Conservation (phyloP, 768 basidiomycete genomes). For the Zangia roseola region DNA sequence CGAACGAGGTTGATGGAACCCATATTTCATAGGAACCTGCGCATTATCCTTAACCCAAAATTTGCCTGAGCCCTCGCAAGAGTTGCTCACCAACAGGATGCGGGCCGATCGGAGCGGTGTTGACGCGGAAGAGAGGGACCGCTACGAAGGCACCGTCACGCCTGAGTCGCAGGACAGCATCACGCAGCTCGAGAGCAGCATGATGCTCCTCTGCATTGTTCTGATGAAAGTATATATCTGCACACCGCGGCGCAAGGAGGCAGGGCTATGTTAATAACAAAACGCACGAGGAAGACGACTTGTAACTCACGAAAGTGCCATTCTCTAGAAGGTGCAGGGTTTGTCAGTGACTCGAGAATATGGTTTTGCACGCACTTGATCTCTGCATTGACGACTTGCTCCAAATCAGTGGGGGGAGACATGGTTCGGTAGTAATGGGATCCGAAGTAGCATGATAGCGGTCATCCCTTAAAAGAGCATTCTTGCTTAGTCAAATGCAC, state of each 20-base stretch:
- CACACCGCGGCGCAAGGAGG: no score
- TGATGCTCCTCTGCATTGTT: slow-evolving; percentile 58
- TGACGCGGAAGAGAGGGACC: slow-evolving; percentile 72
- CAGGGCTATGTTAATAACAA: no score
- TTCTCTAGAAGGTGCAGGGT: slow-evolving; percentile 44
- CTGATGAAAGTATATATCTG: no score
- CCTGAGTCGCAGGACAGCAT: slow-evolving; percentile 68
- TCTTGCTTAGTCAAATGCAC: no score
- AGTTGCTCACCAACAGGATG: slow-evolving; percentile 65
- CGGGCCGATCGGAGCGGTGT: slow-evolving; percentile 66
- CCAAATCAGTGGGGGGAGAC: slow-evolving; percentile 48
- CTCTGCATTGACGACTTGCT: slow-evolving; percentile 56
- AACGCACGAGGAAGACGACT: no score
- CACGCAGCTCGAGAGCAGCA: slow-evolving; percentile 65
- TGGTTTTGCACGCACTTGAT: slow-evolving; percentile 54
- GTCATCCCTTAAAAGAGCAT: no score
- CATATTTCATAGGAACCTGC: slow-evolving; percentile 81
- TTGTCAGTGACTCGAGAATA: neutral
- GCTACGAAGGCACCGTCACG: slow-evolving; percentile 79
- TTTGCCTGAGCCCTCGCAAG: no score
- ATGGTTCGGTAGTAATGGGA: no score
- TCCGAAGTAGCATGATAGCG: no score
- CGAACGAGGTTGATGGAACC: slow-evolving; percentile 73
- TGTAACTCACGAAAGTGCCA: slow-evolving; percentile 72
- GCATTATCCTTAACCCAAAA: no score